phyloP scores from a whole-genome alignment of 345 rosid genomes.

The Firmiana major region DNA sequence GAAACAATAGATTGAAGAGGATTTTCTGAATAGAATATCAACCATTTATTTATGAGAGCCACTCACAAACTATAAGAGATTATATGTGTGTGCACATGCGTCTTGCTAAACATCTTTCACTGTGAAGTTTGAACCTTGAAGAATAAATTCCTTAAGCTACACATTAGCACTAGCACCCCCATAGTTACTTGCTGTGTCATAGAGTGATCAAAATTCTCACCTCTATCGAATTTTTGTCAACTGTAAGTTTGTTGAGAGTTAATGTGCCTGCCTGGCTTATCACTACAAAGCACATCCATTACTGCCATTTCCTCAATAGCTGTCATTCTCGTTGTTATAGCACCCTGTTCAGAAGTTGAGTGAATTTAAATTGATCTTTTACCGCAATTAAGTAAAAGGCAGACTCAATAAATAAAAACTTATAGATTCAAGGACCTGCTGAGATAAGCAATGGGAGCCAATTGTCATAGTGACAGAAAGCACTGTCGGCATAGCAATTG shows the following conservation, averaged over 20 bases:
- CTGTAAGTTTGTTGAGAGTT: constrained; percentile 88
- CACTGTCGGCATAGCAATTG: constrained; percentile 97
- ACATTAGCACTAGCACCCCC: no score
- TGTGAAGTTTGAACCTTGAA: no score
- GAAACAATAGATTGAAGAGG: background rate
- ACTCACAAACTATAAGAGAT: no score
- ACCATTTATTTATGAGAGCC: no score
- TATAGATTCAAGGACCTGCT: constrained; percentile 42
- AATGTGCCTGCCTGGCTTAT: constrained; percentile 91
- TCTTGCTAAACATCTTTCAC: no score
- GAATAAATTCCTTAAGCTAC: no score
- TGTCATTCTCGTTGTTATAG: constrained; percentile 92
- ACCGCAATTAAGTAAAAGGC: background rate
- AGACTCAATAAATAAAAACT: background rate
- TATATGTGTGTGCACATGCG: no score
- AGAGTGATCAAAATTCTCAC: constrained; percentile 25
- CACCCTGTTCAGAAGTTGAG: constrained; percentile 45
- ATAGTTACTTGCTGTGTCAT: background rate
- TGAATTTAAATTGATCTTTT: background rate
- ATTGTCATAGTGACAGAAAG: constrained; percentile 97
- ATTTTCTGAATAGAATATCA: background rate
- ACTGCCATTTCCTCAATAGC: constrained; percentile 99
- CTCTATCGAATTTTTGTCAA: constrained; percentile 79
- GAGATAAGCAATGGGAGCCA: constrained; percentile 80
- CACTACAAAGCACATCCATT: constrained; percentile 96